Conservation (phyloP, 1,284 basidiomycete species). For the Gymnopus androsaceus region DNA sequence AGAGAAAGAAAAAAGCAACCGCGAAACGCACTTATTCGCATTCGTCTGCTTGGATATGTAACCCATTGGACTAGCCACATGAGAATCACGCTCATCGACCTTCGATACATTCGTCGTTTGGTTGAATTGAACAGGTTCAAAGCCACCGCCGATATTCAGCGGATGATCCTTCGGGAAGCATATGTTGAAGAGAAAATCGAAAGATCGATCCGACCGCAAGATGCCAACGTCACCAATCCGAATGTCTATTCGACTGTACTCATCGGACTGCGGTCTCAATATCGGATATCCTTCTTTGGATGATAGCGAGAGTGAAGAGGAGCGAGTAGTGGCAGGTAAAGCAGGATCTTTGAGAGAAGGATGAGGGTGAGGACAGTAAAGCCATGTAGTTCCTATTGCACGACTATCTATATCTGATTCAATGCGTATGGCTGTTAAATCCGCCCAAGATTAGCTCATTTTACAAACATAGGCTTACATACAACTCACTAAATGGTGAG, state of each 20-base stretch:
- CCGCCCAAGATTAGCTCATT: neutral
- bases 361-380: constrained; percentile 6
- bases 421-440: constrained; percentile 2
- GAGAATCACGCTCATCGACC: constrained; percentile 15
- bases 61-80: neutral
- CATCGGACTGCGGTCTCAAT: constrained; percentile 31
- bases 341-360: constrained; percentile 9
- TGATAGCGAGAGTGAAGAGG: constrained; percentile 4
- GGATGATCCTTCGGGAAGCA: constrained; percentile 24
- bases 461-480: neutral
- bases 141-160: constrained; percentile 21
- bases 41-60: neutral
- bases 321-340: constrained; percentile 6
- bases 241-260: constrained; percentile 28
- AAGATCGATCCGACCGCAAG: constrained; percentile 30
- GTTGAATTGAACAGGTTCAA: constrained; percentile 15
- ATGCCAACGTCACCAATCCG: constrained; percentile 33
- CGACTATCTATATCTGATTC: constrained; percentile 7
- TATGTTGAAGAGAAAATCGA: constrained; percentile 38
- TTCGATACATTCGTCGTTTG: constrained; percentile 15
- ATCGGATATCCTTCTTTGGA: constrained; percentile 32
- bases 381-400: constrained; percentile 1
- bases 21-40: neutral
- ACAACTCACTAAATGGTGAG: constrained; percentile 7
- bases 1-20: neutral